phyloP scores from a whole-genome alignment of 805 yeast species.

The Lipomyces lipofer region DNA sequence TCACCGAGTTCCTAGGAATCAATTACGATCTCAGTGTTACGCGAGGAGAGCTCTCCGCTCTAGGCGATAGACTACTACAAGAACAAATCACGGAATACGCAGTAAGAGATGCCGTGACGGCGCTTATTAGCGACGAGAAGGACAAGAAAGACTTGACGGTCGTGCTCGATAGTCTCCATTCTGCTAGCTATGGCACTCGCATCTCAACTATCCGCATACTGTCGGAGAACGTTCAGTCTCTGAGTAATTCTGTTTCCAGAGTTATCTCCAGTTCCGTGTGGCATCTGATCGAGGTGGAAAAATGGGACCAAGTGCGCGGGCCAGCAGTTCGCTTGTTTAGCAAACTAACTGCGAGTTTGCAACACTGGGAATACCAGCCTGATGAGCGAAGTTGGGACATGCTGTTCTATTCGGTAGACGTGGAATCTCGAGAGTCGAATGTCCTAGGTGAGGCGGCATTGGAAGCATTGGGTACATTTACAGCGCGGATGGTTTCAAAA shows the following conservation, averaged over 20 bases:
- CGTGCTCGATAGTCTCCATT: neutral
- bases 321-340: conserved; percentile 33
- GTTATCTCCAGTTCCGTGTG: conserved; percentile 1
- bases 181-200: conserved; percentile 5
- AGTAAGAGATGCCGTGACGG: neutral
- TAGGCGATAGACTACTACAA: conserved; percentile 18
- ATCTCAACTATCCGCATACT: neutral
- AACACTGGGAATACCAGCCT: conserved; percentile 4
- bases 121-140: neutral
- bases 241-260: neutral
- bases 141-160: neutral
- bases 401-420: conserved; percentile 39
- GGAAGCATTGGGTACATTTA: conserved; percentile 53
- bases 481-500: conserved; percentile 34
- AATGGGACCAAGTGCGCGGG: conserved; percentile 35
- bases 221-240: neutral
- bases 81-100: conserved; percentile 9
- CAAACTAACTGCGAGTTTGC: neutral
- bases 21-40: neutral
- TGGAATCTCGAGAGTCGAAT: conserved; percentile 46
- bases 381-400: conserved; percentile 31
- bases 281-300: neutral
- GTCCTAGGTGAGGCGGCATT: conserved; percentile 48
- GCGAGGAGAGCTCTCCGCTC: neutral
- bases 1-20: neutral